phyloP scores from a whole-genome alignment of 2,329 filamentous ascomycete genomes.

The Onygena corvina region DNA sequence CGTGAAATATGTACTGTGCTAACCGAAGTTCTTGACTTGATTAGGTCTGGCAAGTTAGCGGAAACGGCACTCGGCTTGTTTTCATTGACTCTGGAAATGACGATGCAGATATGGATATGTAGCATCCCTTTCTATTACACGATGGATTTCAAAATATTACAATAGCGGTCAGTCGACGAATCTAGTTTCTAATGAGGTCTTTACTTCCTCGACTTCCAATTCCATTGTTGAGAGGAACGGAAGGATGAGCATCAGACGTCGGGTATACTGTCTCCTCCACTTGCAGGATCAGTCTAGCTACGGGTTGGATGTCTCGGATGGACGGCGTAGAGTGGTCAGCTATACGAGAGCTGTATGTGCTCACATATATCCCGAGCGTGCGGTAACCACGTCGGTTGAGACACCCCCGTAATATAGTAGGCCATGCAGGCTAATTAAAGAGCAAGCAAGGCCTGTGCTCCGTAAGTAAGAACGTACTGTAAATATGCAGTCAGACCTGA shows the following conservation, averaged over 20 bases:
- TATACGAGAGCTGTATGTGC: background rate
- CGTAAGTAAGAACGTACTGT: no score
- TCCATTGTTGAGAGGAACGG: no score
- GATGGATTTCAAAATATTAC: background rate
- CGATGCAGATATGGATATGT: constrained; percentile 39
- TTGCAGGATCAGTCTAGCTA: background rate
- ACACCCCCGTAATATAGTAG: no score
- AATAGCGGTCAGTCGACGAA: background rate
- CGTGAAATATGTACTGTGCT: background rate
- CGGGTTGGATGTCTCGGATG: background rate
- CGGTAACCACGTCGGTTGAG: no score
- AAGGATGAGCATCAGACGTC: no score
- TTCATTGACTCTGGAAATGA: constrained; percentile 54
- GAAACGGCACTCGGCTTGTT: constrained; percentile 56
- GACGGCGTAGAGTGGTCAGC: background rate
- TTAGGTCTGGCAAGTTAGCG: constrained; percentile 67
- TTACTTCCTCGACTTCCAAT: background rate
- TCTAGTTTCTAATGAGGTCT: background rate
- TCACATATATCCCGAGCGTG: no score
- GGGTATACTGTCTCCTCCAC: background rate
- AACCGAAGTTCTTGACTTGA: constrained; percentile 6
- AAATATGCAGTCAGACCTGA: no score
- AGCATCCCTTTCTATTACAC: constrained; percentile 11
- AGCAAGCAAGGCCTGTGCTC: no score
- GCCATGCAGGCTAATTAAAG: no score